Evolutionary conservation across 75 land plant genomes (phyloP), one percentile per base, ranked within the genome.

Genomic region (Picea sitchensis): DNA sequence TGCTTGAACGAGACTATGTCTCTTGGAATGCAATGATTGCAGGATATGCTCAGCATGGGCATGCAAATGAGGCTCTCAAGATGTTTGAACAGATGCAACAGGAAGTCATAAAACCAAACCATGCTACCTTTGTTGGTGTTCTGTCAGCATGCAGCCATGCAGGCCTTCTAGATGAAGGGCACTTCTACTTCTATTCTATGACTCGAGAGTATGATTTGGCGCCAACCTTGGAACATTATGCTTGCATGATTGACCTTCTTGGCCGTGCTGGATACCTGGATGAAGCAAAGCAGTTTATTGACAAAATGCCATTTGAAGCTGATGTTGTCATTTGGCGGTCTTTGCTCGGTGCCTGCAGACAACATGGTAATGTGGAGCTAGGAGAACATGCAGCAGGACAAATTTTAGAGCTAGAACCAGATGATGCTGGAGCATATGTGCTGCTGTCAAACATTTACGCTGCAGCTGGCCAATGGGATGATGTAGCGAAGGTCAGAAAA

Each of bases 211-310:
- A 71, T 71, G 23, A 71, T 44, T 71, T 71, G 56, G 12, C 44
- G 51, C 74, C 74, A 44, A 20, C 54, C 20, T 56, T 20, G 51
- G 92, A 87, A 63, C 93, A 92, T 65, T 85, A 87, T 86, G 89
- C 91, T 32, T 92, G 92, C 72, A 83, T 92, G 86, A 83, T 88
- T 44, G 93, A 87, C 84, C 77, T 90, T 14, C 84, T 81, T 78
- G 91, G 93, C 11, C 88, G 92, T 34, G 84, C 88, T 72, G 93
- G 93, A 60, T 44, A 41, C 23, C 14, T 71, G 20, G 54, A 71
- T 21, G 11, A 71, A 6, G 74, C 56, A 44, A 71, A 41, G 13
- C 54, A 71, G 44, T 14, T 71, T 71, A 36, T 71, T 41, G 47
- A 44, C 9, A 44, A 44, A 71, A 41, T 41, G 47, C 74, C 74